Percentiles rank a stretch among this genome's conserved stretches.
These are phyloP conservation scores for Nissolia schottii DNA, from an alignment of 306 rosid species.

Conservation along the genomic window DNA sequence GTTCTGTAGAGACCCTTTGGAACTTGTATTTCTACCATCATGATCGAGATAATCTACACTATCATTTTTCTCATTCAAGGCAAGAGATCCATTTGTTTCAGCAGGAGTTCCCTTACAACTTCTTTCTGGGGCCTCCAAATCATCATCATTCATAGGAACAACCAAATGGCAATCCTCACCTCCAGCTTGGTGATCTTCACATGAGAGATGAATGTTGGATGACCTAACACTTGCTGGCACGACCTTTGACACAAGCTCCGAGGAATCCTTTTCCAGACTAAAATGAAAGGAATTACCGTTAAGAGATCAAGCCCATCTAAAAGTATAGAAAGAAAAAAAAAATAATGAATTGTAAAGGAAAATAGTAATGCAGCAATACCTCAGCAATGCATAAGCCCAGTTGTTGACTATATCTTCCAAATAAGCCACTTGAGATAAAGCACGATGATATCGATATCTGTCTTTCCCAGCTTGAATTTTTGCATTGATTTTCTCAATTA, in stretches of 20 bases:
- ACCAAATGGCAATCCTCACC: slow-evolving; percentile 33
- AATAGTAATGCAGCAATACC: slow-evolving; percentile 63
- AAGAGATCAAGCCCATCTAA: slow-evolving; percentile 13
- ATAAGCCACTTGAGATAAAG: slow-evolving; percentile 91
- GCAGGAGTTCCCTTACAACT: slow-evolving; percentile 36
- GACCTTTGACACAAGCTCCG: slow-evolving; percentile 28
- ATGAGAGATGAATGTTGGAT: slow-evolving; percentile 14
- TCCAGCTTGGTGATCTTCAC: slow-evolving; percentile 42
- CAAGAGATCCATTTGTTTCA: slow-evolving; percentile 28
- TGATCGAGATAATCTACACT: slow-evolving; percentile 22
- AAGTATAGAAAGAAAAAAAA: background rate
- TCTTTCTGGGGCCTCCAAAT: slow-evolving; percentile 38
- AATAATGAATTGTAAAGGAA: background rate
- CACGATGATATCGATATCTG: slow-evolving; percentile 67
- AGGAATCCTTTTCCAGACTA: slow-evolving; percentile 75
- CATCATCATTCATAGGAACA: slow-evolving; percentile 33
- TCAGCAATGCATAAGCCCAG: slow-evolving; percentile 77
- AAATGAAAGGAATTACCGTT: slow-evolving; percentile 39
- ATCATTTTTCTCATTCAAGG: slow-evolving; percentile 41
- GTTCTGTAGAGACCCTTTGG: slow-evolving; percentile 33
- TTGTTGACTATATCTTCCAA: slow-evolving; percentile 87
- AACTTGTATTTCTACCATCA: slow-evolving; percentile 28
- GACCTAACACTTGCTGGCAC: slow-evolving; percentile 9
- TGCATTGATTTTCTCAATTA: slow-evolving; percentile 54
- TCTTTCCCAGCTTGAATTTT: slow-evolving; percentile 80